These are phyloP conservation scores for Phaeomoniella chlamydospora DNA, from an alignment of 2,329 filamentous ascomycete species.

Conservation along the genomic window DNA sequence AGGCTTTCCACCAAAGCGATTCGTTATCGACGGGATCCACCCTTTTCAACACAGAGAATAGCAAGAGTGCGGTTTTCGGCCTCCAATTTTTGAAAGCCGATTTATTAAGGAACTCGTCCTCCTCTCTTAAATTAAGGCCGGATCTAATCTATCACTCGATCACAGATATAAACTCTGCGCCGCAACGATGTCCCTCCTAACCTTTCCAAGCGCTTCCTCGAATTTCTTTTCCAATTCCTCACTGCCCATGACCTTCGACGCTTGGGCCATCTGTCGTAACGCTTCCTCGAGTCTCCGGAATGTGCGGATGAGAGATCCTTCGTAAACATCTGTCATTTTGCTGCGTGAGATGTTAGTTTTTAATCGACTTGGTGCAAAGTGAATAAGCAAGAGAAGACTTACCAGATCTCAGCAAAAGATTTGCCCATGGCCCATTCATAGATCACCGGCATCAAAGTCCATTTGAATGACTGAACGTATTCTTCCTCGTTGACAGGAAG, in stretches of 20 bases:
- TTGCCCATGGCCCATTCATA: constrained; percentile 81
- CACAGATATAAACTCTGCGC: constrained; percentile 87
- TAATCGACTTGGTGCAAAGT: constrained; percentile 1
- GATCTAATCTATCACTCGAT: no score
- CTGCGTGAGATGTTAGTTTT: constrained; percentile 29
- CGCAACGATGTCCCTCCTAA: constrained; percentile 85
- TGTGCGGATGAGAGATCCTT: constrained; percentile 87
- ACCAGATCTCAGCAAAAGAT: constrained; percentile 91
- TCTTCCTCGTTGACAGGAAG: constrained; percentile 88
- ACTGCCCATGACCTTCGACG: constrained; percentile 94
- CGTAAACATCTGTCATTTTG: constrained; percentile 98
- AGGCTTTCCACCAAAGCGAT: no score
- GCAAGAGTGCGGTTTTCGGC: no score
- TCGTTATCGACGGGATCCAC: no score
- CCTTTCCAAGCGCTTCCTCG: constrained; percentile 68
- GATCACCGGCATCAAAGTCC: constrained; percentile 94
- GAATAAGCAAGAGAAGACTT: constrained; percentile 25
- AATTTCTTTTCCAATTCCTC: constrained; percentile 89
- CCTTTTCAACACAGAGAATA: no score
- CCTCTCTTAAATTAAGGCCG: no score
- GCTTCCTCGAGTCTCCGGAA: constrained; percentile 93
- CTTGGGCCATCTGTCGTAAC: constrained; percentile 86
- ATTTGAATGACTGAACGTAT: constrained; percentile 79
- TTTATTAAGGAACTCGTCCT: no score
- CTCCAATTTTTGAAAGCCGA: no score